Evolutionary conservation across 2,329 filamentous ascomycete species (phyloP), one percentile per base, ranked within the genome.

Genomic region (Colletotrichum nymphaeae): DNA sequence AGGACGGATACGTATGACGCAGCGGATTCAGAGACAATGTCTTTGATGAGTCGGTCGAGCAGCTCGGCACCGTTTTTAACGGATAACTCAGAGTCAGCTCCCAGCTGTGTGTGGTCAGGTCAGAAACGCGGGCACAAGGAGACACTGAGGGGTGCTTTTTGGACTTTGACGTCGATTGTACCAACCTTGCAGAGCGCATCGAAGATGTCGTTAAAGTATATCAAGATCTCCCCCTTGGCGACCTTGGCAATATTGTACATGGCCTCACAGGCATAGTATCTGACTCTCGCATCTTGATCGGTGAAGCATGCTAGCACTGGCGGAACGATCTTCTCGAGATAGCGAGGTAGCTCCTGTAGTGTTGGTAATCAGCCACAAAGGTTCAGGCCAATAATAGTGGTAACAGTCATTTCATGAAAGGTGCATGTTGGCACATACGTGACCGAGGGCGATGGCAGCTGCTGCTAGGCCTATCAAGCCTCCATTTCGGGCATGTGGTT

Each of bases 191-290:
- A 98, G 67, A 99, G 87, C 26, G 97, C 95, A 85, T 99, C 97
- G 80, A 99, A 99, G 75, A 99, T 97, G 79, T 97, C 94, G 84
- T 99, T 99, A 84, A 99, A 99, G 86, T 98, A 99, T 53, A 97
- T 90, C 76, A 99, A 84, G 24, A 99, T 97, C 84, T 99, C 97
- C 49, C 97, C 97, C 84, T 99, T 99, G 74, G 96, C 97, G 60
- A 99, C 97, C 85, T 99, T 99, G 80, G 97, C 95, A 80, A 99
- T 99, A 84, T 99, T 99, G 86, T 99, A 99, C 97, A 99, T 99
- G 83, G 95, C 97, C 86, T 99, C 97, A 84, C 97, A 99, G 28
- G 97, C 97, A 84, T 99, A 99, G 83, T 99, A 99, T 76, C 97
- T 91, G 37, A 98, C 97, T 72, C 97, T 91, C 32, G 97, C 95